Percentiles rank a stretch among this genome's conserved stretches.
phyloP scores from a whole-genome alignment of 2,329 filamentous ascomycete genomes.

The Dendrostoma leiphaemia region DNA sequence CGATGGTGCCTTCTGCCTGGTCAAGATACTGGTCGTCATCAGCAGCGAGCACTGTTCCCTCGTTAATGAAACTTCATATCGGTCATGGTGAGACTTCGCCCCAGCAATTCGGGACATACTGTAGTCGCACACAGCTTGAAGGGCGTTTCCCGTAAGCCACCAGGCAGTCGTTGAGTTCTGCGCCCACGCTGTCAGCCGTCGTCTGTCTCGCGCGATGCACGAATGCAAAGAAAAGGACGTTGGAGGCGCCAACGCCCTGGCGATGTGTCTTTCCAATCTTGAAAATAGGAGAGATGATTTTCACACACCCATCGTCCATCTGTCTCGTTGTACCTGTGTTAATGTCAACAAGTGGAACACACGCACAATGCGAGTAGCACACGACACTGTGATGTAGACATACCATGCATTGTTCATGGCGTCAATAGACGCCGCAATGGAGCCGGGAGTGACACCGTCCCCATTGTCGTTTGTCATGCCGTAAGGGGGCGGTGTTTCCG shows the following conservation, averaged over 20 bases:
- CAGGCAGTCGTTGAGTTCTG: slow-evolving; percentile 34
- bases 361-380: neutral
- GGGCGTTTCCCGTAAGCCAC: slow-evolving; percentile 38
- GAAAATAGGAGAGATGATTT: neutral
- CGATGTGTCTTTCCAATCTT: neutral
- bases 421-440: slow-evolving; percentile 26
- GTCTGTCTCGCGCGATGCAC: too few species aligned
- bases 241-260: too few species aligned
- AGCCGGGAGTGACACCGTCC: neutral
- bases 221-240: too few species aligned
- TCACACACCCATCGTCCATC: slow-evolving; percentile 23
- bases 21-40: slow-evolving; percentile 29
- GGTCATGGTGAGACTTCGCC: too few species aligned
- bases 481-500: neutral
- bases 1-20: slow-evolving; percentile 29
- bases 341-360: neutral
- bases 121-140: slow-evolving; percentile 35
- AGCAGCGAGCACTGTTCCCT: slow-evolving; percentile 24
- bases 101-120: slow-evolving; percentile 16
- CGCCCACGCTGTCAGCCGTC: too few species aligned
- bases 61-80: neutral
- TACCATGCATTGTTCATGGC: slow-evolving; percentile 33
- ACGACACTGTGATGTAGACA: neutral
- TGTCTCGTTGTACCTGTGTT: slow-evolving; percentile 25
- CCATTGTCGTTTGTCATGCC: neutral